phyloP scores from a whole-genome alignment of 2,329 filamentous ascomycete genomes.

The Ceratocystis diversiconidia region DNA sequence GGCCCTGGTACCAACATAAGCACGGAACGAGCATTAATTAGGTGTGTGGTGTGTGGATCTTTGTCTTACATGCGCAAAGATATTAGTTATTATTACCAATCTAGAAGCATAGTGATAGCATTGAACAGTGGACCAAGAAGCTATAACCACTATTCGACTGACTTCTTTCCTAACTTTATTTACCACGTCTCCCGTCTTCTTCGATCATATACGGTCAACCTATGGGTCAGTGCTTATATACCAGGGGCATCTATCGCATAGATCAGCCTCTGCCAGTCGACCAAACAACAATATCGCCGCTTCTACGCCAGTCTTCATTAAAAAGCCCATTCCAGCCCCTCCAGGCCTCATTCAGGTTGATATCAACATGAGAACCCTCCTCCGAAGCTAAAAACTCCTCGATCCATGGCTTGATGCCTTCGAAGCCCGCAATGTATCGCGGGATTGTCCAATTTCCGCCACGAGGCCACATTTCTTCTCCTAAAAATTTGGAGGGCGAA shows the following conservation, averaged over 20 bases:
- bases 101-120: background rate
- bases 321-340: conserved; percentile 46
- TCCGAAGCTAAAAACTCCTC: conserved; percentile 31
- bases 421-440: conserved; percentile 46
- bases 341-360: conserved; percentile 37
- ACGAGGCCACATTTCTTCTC: conserved; percentile 32
- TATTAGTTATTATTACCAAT: background rate
- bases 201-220: background rate
- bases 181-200: background rate
- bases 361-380: conserved; percentile 28
- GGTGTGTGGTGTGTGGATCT: background rate
- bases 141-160: background rate
- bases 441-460: conserved; percentile 29
- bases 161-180: background rate
- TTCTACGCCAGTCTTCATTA: conserved; percentile 45
- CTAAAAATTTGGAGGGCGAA: conserved; percentile 41
- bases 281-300: conserved; percentile 47
- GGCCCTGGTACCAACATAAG: background rate
- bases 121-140: background rate
- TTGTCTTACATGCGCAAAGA: background rate
- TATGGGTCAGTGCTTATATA: background rate
- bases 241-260: background rate
- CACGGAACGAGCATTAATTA: background rate
- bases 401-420: conserved; percentile 39
- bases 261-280: conserved; percentile 20